Conservation (phyloP, 2,329 filamentous ascomycete species). For the Penicillium sp. region DNA sequence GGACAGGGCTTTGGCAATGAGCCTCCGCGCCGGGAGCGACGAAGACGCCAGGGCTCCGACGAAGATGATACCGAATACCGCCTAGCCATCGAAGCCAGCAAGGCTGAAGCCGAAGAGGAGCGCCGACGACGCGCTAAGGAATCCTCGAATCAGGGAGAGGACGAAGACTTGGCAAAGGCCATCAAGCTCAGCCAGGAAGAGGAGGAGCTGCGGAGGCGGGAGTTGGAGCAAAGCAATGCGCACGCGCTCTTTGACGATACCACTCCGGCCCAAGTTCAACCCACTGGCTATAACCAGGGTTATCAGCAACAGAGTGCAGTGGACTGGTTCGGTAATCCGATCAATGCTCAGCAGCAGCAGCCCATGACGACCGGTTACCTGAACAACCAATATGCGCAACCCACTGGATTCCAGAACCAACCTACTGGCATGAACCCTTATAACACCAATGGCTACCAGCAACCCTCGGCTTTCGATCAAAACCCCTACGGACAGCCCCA, state of each 20-base stretch:
- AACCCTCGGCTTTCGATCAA: slow-evolving; percentile 69
- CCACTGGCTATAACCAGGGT: slow-evolving; percentile 90
- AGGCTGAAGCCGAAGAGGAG: slow-evolving; percentile 91
- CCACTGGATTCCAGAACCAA: slow-evolving; percentile 66
- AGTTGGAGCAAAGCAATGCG: slow-evolving; percentile 83
- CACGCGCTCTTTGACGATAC: slow-evolving; percentile 85
- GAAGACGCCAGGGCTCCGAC: slow-evolving; percentile 63
- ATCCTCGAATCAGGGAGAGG: slow-evolving; percentile 65
- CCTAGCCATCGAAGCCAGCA: slow-evolving; percentile 91
- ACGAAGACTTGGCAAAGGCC: slow-evolving; percentile 90
- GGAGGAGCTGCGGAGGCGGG: slow-evolving; percentile 74
- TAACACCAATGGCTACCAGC: slow-evolving; percentile 63
- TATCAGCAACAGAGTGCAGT: slow-evolving; percentile 97
- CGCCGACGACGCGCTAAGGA: slow-evolving; percentile 65
- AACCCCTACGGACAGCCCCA: slow-evolving; percentile 49
- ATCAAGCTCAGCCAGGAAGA: slow-evolving; percentile 96
- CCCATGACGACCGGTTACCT: slow-evolving; percentile 67
- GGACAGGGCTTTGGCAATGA: slow-evolving; percentile 48
- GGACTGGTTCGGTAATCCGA: slow-evolving; percentile 95
- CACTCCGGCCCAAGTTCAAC: slow-evolving; percentile 67
- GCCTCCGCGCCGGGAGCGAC: slow-evolving; percentile 46
- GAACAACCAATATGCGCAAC: slow-evolving; percentile 71
- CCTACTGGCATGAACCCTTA: slow-evolving; percentile 69
- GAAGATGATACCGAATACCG: slow-evolving; percentile 82
- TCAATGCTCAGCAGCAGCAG: slow-evolving; percentile 72